These are phyloP conservation scores for Kokia cookei DNA, from an alignment of 441 rosid species.

Conservation along the genomic window DNA sequence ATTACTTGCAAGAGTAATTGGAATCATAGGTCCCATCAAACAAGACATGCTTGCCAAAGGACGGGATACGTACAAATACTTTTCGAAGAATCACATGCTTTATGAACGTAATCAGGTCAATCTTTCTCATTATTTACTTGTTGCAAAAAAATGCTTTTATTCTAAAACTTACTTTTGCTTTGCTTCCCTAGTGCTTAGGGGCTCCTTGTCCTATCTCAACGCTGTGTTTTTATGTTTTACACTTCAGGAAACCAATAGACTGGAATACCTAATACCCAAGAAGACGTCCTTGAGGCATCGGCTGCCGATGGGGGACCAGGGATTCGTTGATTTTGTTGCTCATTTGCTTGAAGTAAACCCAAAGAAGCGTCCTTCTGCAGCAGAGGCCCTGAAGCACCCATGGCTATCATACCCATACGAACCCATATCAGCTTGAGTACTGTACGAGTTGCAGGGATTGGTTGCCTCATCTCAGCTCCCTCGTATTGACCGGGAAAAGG, in stretches of 20 bases:
- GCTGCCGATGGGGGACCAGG: constrained; percentile 95
- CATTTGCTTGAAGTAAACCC: constrained; percentile 90
- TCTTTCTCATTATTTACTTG: neutral
- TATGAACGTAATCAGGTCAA: constrained; percentile 92
- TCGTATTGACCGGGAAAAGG: constrained; percentile 14
- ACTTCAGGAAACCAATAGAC: constrained; percentile 69
- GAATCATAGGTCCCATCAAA: constrained; percentile 72
- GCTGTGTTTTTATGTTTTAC: constrained; percentile 5
- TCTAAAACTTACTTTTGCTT: neutral
- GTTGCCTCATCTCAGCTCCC: neutral
- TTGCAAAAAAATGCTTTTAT: neutral
- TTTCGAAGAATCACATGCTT: constrained; percentile 85
- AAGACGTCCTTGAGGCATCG: constrained; percentile 84
- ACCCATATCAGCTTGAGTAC: constrained; percentile 79
- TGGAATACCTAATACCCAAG: constrained; percentile 85
- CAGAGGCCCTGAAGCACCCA: constrained; percentile 83
- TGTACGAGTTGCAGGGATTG: neutral
- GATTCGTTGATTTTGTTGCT: constrained; percentile 75
- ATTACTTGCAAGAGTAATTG: constrained; percentile 81
- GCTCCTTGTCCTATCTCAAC: neutral
- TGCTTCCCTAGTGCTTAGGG: neutral
- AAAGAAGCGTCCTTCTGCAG: constrained; percentile 86
- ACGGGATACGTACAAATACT: constrained; percentile 85
- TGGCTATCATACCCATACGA: constrained; percentile 89
- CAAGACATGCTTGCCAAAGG: constrained; percentile 86